Percentiles rank a stretch among this genome's conserved stretches.
Evolutionary conservation across 768 basidiomycete genomes (phyloP).

Genomic region (Fibroporia radiculosa): DNA sequence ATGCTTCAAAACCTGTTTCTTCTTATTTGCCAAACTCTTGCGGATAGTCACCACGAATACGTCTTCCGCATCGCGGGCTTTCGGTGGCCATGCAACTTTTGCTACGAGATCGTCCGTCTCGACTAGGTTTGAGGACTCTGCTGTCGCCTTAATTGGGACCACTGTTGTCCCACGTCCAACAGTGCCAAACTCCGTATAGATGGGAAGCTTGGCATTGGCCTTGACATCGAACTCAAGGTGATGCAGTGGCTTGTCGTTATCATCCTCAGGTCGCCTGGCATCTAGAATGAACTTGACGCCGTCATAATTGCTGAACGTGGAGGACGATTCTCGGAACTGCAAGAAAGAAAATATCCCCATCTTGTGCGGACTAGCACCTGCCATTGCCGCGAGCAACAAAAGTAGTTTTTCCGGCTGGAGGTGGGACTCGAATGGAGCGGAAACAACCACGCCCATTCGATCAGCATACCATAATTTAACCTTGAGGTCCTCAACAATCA

Average conservation of each 20-base stretch:
- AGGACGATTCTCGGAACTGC: background rate
- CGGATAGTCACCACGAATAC: background rate
- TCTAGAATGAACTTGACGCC: background rate
- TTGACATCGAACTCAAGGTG: background rate
- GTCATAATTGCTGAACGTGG: background rate
- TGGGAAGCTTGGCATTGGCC: background rate
- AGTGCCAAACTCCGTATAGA: background rate
- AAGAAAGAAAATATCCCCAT: constrained; percentile 4
- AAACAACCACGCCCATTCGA: constrained; percentile 3
- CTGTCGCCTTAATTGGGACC: background rate
- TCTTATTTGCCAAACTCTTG: background rate
- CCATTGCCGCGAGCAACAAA: background rate
- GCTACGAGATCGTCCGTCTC: background rate
- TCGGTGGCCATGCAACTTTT: constrained; percentile 1
- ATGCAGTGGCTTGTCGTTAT: no score
- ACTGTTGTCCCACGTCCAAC: constrained; percentile 4
- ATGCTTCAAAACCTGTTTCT: background rate
- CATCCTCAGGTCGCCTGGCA: background rate
- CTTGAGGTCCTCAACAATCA: background rate
- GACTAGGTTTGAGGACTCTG: background rate
- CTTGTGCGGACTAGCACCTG: background rate
- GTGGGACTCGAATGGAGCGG: background rate
- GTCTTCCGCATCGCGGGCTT: background rate
- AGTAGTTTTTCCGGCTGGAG: background rate
- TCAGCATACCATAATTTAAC: constrained; percentile 5